Evolutionary conservation across 768 basidiomycete species (phyloP).

Genomic region (Tephrocybe sp.): DNA sequence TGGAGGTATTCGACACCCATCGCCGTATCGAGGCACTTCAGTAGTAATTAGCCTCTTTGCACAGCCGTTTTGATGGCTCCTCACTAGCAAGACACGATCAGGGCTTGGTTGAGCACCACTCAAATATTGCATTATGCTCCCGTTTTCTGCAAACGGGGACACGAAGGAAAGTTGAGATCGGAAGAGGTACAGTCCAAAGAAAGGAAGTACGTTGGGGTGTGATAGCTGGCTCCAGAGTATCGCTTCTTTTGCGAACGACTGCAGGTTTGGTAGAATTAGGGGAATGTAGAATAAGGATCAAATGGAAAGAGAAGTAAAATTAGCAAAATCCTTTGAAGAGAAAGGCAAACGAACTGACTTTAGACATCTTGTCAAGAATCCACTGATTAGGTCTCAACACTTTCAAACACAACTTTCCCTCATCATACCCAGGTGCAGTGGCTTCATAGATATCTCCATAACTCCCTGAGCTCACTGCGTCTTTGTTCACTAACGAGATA

Average conservation of each 20-base stretch:
- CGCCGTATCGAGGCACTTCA: slow-evolving; percentile 17
- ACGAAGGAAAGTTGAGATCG: not conserved
- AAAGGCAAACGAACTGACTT: not conserved
- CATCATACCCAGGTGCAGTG: not conserved
- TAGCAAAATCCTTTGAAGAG: no score
- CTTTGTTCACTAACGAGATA: not conserved
- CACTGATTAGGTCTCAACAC: not conserved
- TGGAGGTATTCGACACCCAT: slow-evolving; percentile 26
- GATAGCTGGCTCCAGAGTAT: not conserved
- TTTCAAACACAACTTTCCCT: not conserved
- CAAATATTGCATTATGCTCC: not conserved
- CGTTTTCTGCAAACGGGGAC: slow-evolving; percentile 1
- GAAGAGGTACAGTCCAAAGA: not conserved
- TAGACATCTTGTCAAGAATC: not conserved
- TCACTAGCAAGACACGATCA: slow-evolving; percentile 12
- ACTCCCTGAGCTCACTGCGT: not conserved
- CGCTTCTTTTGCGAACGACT: not conserved
- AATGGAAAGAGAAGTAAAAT: no score
- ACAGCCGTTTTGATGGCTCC: not conserved
- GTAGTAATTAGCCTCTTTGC: not conserved
- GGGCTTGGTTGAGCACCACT: not conserved
- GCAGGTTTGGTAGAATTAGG: not conserved
- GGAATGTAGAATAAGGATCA: not conserved
- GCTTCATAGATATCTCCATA: not conserved
- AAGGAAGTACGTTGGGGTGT: slow-evolving; percentile 5